Evolutionary conservation across 2,329 filamentous ascomycete species (phyloP), one percentile per base, ranked within the genome.

Genomic region (Fusarium lateritium): DNA sequence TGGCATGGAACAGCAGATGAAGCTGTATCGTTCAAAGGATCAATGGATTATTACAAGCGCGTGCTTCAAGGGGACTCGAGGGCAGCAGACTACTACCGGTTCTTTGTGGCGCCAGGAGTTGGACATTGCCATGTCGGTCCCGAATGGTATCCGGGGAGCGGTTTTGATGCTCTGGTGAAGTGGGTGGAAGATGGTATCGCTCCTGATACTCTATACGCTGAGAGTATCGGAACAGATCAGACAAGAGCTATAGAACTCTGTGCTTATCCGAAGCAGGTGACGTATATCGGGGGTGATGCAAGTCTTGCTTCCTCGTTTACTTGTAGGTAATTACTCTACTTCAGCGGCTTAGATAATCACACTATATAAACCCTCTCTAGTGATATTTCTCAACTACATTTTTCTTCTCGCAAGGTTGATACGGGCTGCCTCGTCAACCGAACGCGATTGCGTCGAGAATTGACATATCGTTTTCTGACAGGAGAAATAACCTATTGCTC

Each of bases 1-100:
- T 72, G 69, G 63, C 70, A 72, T n/a, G 70, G 70, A 2, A 65
- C 68, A 9, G 57, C 61, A 2, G 70, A 72, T 39, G n/a, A 67
- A 0, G 31, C 68, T 0, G 65, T 71, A 1, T 59, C 66, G 0
- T 38, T 36, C 11, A 56, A 69, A 11, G 63, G 66, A 17, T 70
- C 69, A 0, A 33, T 61, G 2, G 54, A 70, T 4, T 72, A 72
- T 13, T 68, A 61, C 3, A 34, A 70, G 0, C 59, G 57, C 3
- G 57, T 72, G 3, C 39, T 69, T 0, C 6, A 57, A 1, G 22
- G 21, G 1, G 65, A 68, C 1, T 14, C 60, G 0, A 11, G 55
- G 0, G 67, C 59, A 1, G 17, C 22, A 3, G 56, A 72, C 1
- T 72, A 63, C 22, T 72, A 70, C 11, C 44, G 66, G 1, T 62